Conservation (phyloP, 768 basidiomycete species). For the Cyclocybe aegerita region DNA sequence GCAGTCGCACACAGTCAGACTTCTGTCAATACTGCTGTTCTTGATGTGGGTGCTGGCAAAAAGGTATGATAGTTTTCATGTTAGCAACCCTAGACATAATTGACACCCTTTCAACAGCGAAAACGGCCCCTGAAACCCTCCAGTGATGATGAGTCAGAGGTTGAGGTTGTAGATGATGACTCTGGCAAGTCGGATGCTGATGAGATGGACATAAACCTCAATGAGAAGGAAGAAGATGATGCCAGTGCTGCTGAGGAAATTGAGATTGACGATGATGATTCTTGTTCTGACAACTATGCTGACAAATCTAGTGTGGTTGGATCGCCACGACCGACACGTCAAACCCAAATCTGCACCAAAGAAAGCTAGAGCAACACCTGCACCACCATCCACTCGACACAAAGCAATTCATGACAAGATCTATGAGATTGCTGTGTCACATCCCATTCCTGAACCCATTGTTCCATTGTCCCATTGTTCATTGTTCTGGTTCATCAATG, state of each 20-base stretch:
- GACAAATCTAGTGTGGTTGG: background rate
- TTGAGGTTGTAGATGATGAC: background rate
- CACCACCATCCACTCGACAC: background rate
- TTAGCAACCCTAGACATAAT: too few relatives aligned
- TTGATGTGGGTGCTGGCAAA: background rate
- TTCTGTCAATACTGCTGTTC: slow-evolving; percentile 13
- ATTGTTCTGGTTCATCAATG: too few relatives aligned
- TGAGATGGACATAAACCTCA: too few relatives aligned
- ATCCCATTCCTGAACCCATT: too few relatives aligned
- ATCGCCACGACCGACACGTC: background rate
- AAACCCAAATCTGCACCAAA: background rate
- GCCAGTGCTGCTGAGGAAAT: background rate
- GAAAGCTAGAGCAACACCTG: background rate
- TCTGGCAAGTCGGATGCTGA: background rate
- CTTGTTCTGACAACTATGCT: too few relatives aligned
- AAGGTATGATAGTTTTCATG: too few relatives aligned
- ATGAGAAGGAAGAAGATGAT: background rate
- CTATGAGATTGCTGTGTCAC: slow-evolving; percentile 3
- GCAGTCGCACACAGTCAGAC: slow-evolving; percentile 19
- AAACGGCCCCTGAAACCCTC: background rate
- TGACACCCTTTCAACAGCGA: background rate
- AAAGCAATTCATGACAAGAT: slow-evolving; percentile 3
- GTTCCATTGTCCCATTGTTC: too few relatives aligned
- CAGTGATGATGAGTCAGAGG: background rate
- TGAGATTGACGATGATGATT: background rate